Percentiles rank a stretch among this genome's conserved stretches.
Conservation (phyloP, 129 eudicot species). For the Rutidosis leptorrhynchoides region DNA sequence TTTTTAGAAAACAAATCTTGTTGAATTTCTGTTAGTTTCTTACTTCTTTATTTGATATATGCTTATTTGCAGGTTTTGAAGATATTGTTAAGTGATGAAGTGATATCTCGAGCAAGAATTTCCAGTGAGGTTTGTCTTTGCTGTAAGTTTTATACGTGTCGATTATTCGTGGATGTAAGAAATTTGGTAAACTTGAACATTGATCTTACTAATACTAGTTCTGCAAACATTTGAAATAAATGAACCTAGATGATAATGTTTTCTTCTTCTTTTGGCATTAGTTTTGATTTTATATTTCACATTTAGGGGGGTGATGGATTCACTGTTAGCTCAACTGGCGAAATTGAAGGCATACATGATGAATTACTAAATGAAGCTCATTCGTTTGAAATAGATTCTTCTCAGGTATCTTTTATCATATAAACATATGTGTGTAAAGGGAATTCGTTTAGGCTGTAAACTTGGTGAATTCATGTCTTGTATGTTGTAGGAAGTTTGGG, state of each 20-base stretch:
- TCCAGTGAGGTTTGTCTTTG: slow-evolving; percentile 72
- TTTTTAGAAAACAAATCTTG: not conserved
- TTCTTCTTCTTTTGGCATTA: not conserved
- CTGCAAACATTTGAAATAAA: no score
- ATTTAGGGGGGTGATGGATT: slow-evolving; percentile 71
- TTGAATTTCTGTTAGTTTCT: not conserved
- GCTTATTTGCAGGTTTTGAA: slow-evolving; percentile 61
- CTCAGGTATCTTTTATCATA: slow-evolving; percentile 45
- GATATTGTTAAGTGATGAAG: slow-evolving; percentile 72
- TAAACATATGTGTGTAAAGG: slow-evolving; percentile 5
- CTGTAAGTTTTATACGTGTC: no score
- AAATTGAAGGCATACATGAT: slow-evolving; percentile 71
- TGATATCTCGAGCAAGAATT: slow-evolving; percentile 76
- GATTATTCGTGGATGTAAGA: no score
- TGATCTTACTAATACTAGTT: no score
- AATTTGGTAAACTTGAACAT: no score
- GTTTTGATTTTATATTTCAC: slow-evolving; percentile 18
- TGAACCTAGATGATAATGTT: no score
- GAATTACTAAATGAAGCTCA: slow-evolving; percentile 87
- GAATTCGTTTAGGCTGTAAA: not conserved
- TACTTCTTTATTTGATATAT: slow-evolving; percentile 6
- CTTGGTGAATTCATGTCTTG: no score
- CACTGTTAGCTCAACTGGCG: slow-evolving; percentile 58
- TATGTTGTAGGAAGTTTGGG: no score
- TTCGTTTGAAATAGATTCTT: slow-evolving; percentile 84